Evolutionary conservation across 768 basidiomycete genomes (phyloP).

Genomic region (Mycena floridula): DNA sequence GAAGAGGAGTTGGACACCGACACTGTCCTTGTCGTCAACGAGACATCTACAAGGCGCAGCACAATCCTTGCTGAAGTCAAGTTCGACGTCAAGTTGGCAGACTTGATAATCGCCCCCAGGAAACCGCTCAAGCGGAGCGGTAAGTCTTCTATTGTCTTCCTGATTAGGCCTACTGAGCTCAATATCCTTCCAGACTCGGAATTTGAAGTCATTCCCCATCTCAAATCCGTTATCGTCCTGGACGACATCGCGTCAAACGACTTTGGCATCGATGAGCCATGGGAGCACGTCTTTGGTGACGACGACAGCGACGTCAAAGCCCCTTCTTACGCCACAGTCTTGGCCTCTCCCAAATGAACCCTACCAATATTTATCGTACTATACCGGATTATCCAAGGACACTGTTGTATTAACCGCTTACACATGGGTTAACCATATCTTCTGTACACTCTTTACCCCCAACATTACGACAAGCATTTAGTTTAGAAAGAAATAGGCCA

Average conservation of each 20-base stretch:
- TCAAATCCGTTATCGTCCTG: slow-evolving; percentile 51
- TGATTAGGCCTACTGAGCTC: neutral
- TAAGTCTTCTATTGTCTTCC: slow-evolving; percentile 18
- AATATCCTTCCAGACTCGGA: slow-evolving; percentile 35
- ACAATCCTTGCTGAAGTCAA: slow-evolving; percentile 3
- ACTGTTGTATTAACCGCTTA: neutral
- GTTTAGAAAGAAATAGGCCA: no score
- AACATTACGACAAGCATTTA: no score
- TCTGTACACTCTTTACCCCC: no score
- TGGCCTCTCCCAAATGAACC: neutral
- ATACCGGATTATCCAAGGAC: neutral
- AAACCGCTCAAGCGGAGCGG: slow-evolving; percentile 38
- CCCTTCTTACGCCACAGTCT: slow-evolving; percentile 39
- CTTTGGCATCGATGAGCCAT: slow-evolving; percentile 45
- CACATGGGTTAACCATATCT: no score
- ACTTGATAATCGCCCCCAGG: slow-evolving; percentile 23
- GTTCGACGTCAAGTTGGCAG: slow-evolving; percentile 26
- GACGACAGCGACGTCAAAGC: slow-evolving; percentile 29
- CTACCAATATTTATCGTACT: neutral
- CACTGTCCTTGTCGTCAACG: slow-evolving; percentile 6
- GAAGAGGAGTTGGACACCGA: slow-evolving; percentile 14
- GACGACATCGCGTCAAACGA: slow-evolving; percentile 39
- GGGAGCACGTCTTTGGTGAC: slow-evolving; percentile 45
- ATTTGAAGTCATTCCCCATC: slow-evolving; percentile 50
- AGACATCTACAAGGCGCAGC: no score